Conservation (phyloP, 164 flowering plant genomes). For the Magnolia sinica region DNA sequence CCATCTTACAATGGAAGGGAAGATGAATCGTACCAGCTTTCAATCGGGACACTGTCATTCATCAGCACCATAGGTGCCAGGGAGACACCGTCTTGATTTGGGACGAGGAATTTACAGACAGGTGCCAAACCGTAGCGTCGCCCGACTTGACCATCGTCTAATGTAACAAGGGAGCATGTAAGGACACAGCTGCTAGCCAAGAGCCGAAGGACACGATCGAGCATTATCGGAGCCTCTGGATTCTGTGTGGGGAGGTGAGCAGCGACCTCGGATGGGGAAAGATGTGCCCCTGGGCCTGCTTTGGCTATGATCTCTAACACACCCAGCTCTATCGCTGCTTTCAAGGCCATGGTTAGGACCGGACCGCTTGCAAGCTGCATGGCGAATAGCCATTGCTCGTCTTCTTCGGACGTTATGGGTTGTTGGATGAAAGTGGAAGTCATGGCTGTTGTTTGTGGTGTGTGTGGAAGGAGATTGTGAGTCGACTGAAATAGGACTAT, state of each 20-base stretch:
- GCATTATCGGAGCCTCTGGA: constrained; percentile 63
- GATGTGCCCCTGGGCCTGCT: constrained; percentile 45
- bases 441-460: not conserved
- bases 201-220: constrained; percentile 74
- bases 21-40: constrained; percentile 61
- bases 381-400: constrained; percentile 53
- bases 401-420: constrained; percentile 21
- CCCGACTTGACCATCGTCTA: constrained; percentile 45
- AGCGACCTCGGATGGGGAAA: constrained; percentile 56
- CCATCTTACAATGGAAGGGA: not conserved
- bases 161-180: constrained; percentile 32
- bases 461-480: not conserved
- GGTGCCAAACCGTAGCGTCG: constrained; percentile 73
- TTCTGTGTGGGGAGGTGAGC: constrained; percentile 56
- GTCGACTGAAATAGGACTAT: too few relatives aligned
- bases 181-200: constrained; percentile 61
- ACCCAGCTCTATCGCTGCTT: constrained; percentile 66
- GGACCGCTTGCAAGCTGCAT: constrained; percentile 62
- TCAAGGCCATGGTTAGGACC: constrained; percentile 68
- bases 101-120: constrained; percentile 64
- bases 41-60: constrained; percentile 90
- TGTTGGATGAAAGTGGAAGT: constrained; percentile 1
- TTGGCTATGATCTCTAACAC: constrained; percentile 63
- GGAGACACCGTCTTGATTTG: constrained; percentile 67
- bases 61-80: constrained; percentile 58